Conservation (phyloP, 768 basidiomycete genomes). For the Lenzites betulinus region DNA sequence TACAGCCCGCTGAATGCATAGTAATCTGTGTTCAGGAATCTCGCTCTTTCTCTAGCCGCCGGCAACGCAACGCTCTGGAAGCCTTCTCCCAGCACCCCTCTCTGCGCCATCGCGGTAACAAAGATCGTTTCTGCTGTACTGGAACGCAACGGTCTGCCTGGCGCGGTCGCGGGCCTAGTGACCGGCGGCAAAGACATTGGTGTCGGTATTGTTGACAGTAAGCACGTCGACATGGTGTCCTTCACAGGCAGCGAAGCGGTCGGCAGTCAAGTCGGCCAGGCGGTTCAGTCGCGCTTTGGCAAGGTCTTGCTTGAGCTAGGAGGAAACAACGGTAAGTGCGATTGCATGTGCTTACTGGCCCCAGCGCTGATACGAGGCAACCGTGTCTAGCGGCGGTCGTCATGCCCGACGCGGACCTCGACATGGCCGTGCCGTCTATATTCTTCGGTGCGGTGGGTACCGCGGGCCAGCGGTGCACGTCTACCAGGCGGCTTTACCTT, state of each 20-base stretch:
- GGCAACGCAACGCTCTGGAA: constrained; percentile 97
- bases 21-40: constrained; percentile 60
- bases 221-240: constrained; percentile 82
- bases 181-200: constrained; percentile 84
- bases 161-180: constrained; percentile 80
- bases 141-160: constrained; percentile 80
- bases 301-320: constrained; percentile 90
- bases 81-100: constrained; percentile 84
- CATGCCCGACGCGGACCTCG: constrained; percentile 91
- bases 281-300: constrained; percentile 85
- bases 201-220: constrained; percentile 72
- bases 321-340: constrained; percentile 82
- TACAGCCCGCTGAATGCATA: constrained; percentile 1
- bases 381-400: constrained; percentile 75
- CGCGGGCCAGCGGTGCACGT: constrained; percentile 78
- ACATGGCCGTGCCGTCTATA: constrained; percentile 85
- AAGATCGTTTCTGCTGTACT: constrained; percentile 81
- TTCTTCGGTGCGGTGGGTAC: constrained; percentile 95
- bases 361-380: neutral
- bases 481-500: constrained; percentile 87
- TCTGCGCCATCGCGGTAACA: constrained; percentile 90
- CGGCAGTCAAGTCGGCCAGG: constrained; percentile 85
- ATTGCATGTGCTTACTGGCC: neutral
- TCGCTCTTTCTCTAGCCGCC: constrained; percentile 82
- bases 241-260: constrained; percentile 94